Evolutionary conservation across 2,329 filamentous ascomycete species (phyloP), one percentile per base, ranked within the genome.

Genomic region (Fonsecaea pedrosoi): DNA sequence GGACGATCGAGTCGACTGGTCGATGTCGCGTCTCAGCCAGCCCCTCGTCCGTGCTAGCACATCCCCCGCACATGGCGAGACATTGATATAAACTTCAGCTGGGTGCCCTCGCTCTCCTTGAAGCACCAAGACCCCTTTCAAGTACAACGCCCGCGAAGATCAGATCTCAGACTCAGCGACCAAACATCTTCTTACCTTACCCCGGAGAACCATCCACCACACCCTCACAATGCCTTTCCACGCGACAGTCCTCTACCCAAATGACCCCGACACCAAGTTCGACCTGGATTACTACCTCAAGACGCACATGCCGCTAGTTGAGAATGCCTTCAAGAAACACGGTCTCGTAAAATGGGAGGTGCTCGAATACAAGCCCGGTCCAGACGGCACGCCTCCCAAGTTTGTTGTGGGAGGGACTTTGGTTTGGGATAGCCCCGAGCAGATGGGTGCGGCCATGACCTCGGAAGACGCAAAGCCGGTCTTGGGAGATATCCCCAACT

Each of bases 221-320:
- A 32, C 38, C n/a, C 25, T 42, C 15, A 64, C 48, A 32, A 66
- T 66, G 67, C n/a, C 42, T 38, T 58, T 66, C 60, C 56, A 64
- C 58, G 54, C 62, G 9, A 58, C 61, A 9, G 71, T 73, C 53
- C 66, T 81, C 58, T 85, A 84, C 73, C 81, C 82, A 4, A 74
- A 76, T 57, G 78, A 75, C 12, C 72, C 74, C 48, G 76, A 75
- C 68, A 63, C 72, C 37, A 79, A 70, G n/a, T 85, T 85, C 77
- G 75, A 85, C 75, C 75, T 83, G 71, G 77, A 82, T 37, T 86
- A 85, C 78, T 86, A 85, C 72, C 72, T 84, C 40, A 63, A 72
- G 3, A 79, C 69, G 18, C 83, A 86, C 76, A 82, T 85, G 79
- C 78, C 80, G 1, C 75, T 85, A 1, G 80, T 80, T 15, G 66